A percentile compares a stretch with the other conserved stretches of the same genome.
These are phyloP conservation scores for Pseudohalonectria lignicola DNA, from an alignment of 2,329 filamentous ascomycete species.

Conservation along the genomic window DNA sequence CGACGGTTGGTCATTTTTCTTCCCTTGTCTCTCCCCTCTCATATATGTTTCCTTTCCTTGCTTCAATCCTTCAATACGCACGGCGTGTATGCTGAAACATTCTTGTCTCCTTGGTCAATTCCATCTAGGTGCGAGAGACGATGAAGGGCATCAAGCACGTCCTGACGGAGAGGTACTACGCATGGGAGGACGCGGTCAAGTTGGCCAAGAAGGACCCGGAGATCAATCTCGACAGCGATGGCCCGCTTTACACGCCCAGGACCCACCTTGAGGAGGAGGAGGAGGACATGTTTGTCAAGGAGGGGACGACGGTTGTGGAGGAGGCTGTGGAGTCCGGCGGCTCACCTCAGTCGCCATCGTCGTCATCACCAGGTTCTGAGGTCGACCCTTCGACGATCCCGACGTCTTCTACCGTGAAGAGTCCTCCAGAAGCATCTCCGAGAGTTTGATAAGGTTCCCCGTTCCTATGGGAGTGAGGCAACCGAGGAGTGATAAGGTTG, in stretches of 20 bases:
- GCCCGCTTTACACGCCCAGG: constrained; percentile 36
- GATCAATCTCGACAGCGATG: constrained; percentile 44
- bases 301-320: constrained; percentile 1
- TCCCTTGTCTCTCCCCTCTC: background rate
- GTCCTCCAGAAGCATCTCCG: background rate
- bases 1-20: constrained; percentile 53
- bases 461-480: too few species aligned
- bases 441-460: too few species aligned
- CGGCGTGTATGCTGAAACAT: too few species aligned
- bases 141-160: constrained; percentile 76
- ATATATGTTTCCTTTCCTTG: background rate
- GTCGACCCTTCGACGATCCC: constrained; percentile 9
- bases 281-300: constrained; percentile 10
- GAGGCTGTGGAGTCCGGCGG: too few species aligned
- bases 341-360: too few species aligned
- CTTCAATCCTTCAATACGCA: too few species aligned
- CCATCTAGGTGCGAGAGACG: constrained; percentile 67
- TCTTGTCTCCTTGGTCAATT: too few species aligned
- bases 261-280: constrained; percentile 25
- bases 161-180: constrained; percentile 79
- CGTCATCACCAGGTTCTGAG: background rate
- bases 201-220: constrained; percentile 57
- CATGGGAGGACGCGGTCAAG: constrained; percentile 67
- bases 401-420: constrained; percentile 3
- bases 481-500: too few species aligned